Percentiles rank a stretch among this genome's conserved stretches.
phyloP scores from a whole-genome alignment of 345 rosid genomes.

The Eucalyptus paniculata region DNA sequence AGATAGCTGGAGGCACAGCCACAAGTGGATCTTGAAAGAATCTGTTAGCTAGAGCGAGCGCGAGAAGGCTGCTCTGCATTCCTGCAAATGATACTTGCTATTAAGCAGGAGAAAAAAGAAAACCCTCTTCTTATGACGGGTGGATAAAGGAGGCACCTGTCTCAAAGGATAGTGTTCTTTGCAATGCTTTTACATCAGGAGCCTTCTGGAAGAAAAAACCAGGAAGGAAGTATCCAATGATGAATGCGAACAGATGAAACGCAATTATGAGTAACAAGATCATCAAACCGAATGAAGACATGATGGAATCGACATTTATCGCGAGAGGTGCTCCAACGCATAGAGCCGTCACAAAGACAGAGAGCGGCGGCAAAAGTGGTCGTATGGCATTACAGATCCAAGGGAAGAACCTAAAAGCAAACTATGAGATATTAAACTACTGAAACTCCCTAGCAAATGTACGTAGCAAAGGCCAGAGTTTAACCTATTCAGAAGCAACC shows the following conservation, averaged over 20 bases:
- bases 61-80: conserved; percentile 98
- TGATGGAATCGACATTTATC: conserved; percentile 54
- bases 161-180: conserved; percentile 82
- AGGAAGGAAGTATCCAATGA: conserved; percentile 55
- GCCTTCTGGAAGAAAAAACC: conserved; percentile 41
- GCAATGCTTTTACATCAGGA: conserved; percentile 53
- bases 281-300: conserved; percentile 66
- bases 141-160: conserved; percentile 34
- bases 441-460: not conserved
- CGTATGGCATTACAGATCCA: conserved; percentile 44
- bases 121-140: not conserved
- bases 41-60: conserved; percentile 81
- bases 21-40: conserved; percentile 94
- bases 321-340: conserved; percentile 95
- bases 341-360: conserved; percentile 74
- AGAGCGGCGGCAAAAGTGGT: conserved; percentile 62
- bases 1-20: conserved; percentile 85
- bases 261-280: conserved; percentile 31
- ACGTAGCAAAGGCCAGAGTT: not conserved
- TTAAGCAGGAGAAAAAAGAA: not conserved
- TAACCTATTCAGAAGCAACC: conserved; percentile 80
- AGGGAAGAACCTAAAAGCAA: conserved; percentile 56
- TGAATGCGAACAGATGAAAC: conserved; percentile 71
- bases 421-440: not conserved
- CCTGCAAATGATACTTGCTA: conserved; percentile 21